Conservation (phyloP, 768 basidiomycete species). For the Agrocybe pediades region DNA sequence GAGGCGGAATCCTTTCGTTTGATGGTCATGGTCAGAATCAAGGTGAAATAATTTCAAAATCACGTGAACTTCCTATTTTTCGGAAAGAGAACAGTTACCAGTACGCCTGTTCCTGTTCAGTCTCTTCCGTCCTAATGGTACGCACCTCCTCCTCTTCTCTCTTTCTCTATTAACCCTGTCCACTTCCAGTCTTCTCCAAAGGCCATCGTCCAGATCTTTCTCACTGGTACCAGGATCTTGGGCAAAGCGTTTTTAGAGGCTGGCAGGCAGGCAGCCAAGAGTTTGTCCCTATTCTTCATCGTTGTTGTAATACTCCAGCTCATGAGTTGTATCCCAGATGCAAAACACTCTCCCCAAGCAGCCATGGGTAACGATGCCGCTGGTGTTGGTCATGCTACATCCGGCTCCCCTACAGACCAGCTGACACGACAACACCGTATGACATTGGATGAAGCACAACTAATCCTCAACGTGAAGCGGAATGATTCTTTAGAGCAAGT, state of each 20-base stretch:
- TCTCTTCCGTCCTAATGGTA: constrained; percentile 15
- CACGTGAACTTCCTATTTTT: constrained; percentile 13
- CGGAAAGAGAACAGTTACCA: neutral
- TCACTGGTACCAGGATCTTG: constrained; percentile 78
- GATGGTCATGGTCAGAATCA: constrained; percentile 20
- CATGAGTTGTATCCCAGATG: constrained; percentile 53
- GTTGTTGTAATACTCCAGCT: neutral
- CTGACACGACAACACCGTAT: constrained; percentile 86
- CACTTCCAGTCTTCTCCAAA: constrained; percentile 73
- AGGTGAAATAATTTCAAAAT: constrained; percentile 10
- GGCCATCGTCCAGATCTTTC: constrained; percentile 75
- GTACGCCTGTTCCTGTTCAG: neutral
- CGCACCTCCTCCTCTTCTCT: neutral
- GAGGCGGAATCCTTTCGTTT: constrained; percentile 20
- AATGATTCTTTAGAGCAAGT: constrained; percentile 69
- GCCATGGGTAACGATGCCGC: constrained; percentile 68
- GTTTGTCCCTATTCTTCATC: constrained; percentile 41
- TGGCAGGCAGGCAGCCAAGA: constrained; percentile 89
- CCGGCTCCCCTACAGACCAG: constrained; percentile 76
- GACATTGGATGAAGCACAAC: constrained; percentile 92
- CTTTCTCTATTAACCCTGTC: neutral
- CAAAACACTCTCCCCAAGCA: constrained; percentile 75
- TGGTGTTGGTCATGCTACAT: constrained; percentile 74
- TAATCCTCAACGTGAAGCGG: constrained; percentile 87
- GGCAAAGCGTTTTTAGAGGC: constrained; percentile 93